Evolutionary conservation across 345 rosid genomes (phyloP).

Genomic region (Sonneratia alba): DNA sequence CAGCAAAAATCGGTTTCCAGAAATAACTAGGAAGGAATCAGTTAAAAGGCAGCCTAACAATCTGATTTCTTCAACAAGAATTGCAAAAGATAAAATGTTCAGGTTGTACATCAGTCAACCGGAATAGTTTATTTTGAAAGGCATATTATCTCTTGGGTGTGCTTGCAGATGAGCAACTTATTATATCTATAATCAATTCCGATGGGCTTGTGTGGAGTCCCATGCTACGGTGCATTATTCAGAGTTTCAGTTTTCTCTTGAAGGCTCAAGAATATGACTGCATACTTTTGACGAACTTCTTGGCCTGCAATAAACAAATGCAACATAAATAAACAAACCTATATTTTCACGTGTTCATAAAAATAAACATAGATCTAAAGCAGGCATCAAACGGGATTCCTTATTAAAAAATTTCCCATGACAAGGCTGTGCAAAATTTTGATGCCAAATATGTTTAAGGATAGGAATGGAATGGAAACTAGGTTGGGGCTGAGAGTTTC

Average conservation of each 20-base stretch:
- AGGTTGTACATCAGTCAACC: not conserved
- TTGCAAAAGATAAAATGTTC: not conserved
- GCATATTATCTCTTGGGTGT: not conserved
- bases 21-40: no score
- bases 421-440: not conserved
- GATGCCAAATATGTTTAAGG: not conserved
- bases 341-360: no score
- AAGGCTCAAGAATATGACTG: slow-evolving; percentile 37
- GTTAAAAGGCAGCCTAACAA: not conserved
- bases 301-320: slow-evolving; percentile 34
- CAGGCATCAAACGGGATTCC: not conserved
- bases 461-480: not conserved
- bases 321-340: not conserved
- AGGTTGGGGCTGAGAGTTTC: not conserved
- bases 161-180: not conserved
- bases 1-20: no score
- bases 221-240: not conserved
- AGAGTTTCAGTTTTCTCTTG: not conserved
- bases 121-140: not conserved
- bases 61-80: not conserved
- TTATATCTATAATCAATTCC: not conserved
- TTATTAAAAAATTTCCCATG: no score
- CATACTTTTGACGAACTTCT: slow-evolving; percentile 38
- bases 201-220: not conserved
- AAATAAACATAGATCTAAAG: not conserved